Conservation (phyloP, 495 filamentous ascomycete species). For the Penicillium egyptiacum region DNA sequence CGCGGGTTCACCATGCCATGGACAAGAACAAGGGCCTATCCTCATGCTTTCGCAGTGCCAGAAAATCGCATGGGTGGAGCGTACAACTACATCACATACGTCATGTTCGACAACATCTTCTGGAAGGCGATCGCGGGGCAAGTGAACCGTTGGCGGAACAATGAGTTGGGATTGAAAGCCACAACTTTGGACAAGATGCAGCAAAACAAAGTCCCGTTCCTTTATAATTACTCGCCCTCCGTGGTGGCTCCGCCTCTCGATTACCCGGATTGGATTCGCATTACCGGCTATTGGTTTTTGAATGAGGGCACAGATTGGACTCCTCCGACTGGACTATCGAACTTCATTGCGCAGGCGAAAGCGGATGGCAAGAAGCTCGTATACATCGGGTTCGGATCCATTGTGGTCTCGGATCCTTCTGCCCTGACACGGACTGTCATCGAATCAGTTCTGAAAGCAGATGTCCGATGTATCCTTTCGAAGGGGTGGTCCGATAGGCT, state of each 20-base stretch:
- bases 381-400: conserved; percentile 95
- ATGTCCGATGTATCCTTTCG: conserved; percentile 90
- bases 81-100: conserved; percentile 94
- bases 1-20: conserved; percentile 98
- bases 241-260: conserved; percentile 92
- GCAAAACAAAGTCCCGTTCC: conserved; percentile 91
- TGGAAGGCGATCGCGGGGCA: conserved; percentile 92
- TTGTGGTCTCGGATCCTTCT: conserved; percentile 87
- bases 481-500: conserved; percentile 99
- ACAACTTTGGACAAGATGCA: conserved; percentile 91
- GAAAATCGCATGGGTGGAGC: conserved; percentile 90
- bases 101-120: conserved; percentile 96
- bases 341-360: conserved; percentile 80
- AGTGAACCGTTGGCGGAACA: conserved; percentile 90
- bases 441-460: conserved; percentile 85
- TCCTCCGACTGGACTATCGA: conserved; percentile 69
- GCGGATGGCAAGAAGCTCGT: conserved; percentile 86
- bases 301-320: conserved; percentile 76
- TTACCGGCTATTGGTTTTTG: conserved; percentile 98
- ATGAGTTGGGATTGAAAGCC: conserved; percentile 69
- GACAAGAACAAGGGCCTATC: conserved; percentile 93
- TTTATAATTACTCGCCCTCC: conserved; percentile 94
- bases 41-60: conserved; percentile 95
- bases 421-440: conserved; percentile 88
- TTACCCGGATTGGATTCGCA: conserved; percentile 95